Base-by-base conservation (phyloP, 2,329 filamentous ascomycete genomes). In the Ophiostoma tasmaniense region DNA sequence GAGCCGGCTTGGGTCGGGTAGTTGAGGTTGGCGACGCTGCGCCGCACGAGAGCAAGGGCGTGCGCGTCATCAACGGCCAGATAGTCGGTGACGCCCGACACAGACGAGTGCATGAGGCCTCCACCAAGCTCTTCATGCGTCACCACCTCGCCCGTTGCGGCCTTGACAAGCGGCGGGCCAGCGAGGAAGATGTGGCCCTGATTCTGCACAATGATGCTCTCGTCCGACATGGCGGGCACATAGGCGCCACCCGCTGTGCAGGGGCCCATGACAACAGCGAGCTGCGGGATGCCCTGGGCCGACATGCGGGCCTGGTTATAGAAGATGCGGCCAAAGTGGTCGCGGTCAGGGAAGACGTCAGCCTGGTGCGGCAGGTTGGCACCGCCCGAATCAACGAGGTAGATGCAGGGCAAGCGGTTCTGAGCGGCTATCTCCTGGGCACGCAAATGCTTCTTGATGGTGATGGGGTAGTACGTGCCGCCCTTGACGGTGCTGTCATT, bases 121-220 rank as follows among this genome's bases (percentile, higher is more conserved):
- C 94, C 94, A 64, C 94, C 94, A 0, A 99, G 85, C 42, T 97
- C 92, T 78, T 99, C 94, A 8, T 92, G 91, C 61, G 87, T 92
- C 68, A 98, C 93, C 37, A 91, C 89, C 79, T 99, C 94, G 14
- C 94, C 95, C 0, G 95, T 99, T 13, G 94, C 94, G 10, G 95
- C 95, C 80, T 97, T 97, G 72, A 99, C 95, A 0, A 99, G 84
- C 0, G 95, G 94, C 22, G 94, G 94, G 0, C 94, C 95, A 0
- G 94, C 94, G 1, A 99, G 87, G 82, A 98, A 99, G 77, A 99
- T 97, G 73, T 96, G 93, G n/a, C 94, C 94, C 78, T 97, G 93
- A 67, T 93, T 90, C 76, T 92, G 88, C 52, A 98, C 95, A 73
- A 99, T 98, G 78, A 99, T 97, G 76, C 88, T 93, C 83, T 98